These are phyloP conservation scores for Umbelopsis sp. DNA, from an alignment of 371 early-diverging fungal genomes.

Conservation along the genomic window DNA sequence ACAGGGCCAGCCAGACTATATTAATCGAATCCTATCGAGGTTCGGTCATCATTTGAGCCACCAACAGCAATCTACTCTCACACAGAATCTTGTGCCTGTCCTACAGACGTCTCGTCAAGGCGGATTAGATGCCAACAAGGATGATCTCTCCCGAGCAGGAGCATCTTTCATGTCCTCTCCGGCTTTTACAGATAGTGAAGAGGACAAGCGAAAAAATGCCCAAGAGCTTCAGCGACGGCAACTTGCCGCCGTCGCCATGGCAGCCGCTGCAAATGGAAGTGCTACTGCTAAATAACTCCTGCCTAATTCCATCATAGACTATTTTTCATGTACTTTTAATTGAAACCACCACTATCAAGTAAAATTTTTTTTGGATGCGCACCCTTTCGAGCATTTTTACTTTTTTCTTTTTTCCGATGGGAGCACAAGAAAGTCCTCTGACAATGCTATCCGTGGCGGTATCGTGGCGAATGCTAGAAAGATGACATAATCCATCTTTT, in stretches of 20 bases:
- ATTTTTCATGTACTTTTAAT: not conserved
- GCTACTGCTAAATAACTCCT: not conserved
- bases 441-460: not conserved
- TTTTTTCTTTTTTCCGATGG: not conserved
- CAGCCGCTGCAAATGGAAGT: not conserved
- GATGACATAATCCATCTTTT: not conserved
- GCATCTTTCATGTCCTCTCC: not conserved
- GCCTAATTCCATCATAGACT: not conserved
- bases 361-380: too few species aligned
- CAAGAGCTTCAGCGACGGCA: slow-evolving; percentile 15
- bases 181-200: not conserved
- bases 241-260: not conserved
- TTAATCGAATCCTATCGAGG: slow-evolving; percentile 34
- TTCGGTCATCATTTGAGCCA: slow-evolving; percentile 35
- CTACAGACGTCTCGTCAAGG: slow-evolving; percentile 24
- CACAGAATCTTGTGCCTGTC: slow-evolving; percentile 28
- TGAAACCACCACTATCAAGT: not conserved
- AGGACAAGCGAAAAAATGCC: slow-evolving; percentile 15
- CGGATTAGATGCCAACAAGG: slow-evolving; percentile 17
- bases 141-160: slow-evolving; percentile 15
- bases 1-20: slow-evolving; percentile 17
- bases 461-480: not conserved
- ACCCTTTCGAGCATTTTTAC: not conserved
- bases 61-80: slow-evolving; percentile 29
- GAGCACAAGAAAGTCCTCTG: not conserved